phyloP scores from a whole-genome alignment of 2,329 filamentous ascomycete genomes.

The Penicillium expansum region DNA sequence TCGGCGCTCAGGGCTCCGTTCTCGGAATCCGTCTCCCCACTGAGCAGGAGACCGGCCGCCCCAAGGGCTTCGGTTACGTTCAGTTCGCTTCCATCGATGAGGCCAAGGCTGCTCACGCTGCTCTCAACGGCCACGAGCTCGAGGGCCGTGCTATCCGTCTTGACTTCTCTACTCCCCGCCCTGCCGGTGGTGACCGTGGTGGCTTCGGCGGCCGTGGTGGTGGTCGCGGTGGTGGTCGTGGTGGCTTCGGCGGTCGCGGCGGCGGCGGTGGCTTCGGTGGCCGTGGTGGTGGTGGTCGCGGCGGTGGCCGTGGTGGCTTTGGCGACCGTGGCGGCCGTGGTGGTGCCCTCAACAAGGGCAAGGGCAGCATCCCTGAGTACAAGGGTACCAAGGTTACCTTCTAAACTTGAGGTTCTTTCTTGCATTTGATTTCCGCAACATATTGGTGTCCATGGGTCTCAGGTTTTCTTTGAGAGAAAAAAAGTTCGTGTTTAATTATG shows the following conservation, averaged over 20 bases:
- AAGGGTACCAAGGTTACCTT: conserved; percentile 79
- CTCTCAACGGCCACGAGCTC: conserved; percentile 69
- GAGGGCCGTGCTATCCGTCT: conserved; percentile 73
- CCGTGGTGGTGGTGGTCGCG: conserved; percentile 40
- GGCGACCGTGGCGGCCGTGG: conserved; percentile 51
- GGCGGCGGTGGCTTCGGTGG: conserved; percentile 45
- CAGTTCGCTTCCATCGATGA: conserved; percentile 80
- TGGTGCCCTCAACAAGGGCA: conserved; percentile 49
- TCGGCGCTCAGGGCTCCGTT: conserved; percentile 67
- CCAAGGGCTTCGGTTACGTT: conserved; percentile 93
- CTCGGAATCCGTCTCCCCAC: conserved; percentile 84
- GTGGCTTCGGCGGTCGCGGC: conserved; percentile 44
- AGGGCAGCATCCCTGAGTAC: conserved; percentile 63
- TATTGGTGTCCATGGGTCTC: conserved; percentile 22
- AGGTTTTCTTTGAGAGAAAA: conserved; percentile 18
- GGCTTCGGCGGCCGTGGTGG: conserved; percentile 51
- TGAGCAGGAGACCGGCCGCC: conserved; percentile 75
- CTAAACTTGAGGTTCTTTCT: conserved; percentile 33
- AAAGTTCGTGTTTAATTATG: conserved; percentile 23
- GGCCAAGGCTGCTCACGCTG: conserved; percentile 69
- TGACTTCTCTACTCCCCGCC: conserved; percentile 72
- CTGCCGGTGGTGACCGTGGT: conserved; percentile 53
- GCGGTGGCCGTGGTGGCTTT: conserved; percentile 48
- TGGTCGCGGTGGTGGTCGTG: conserved; percentile 53
- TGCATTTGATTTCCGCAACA: conserved; percentile 16